Evolutionary conservation across 352 stramenopile species (phyloP).

Genomic region (Lagenidium giganteum): DNA sequence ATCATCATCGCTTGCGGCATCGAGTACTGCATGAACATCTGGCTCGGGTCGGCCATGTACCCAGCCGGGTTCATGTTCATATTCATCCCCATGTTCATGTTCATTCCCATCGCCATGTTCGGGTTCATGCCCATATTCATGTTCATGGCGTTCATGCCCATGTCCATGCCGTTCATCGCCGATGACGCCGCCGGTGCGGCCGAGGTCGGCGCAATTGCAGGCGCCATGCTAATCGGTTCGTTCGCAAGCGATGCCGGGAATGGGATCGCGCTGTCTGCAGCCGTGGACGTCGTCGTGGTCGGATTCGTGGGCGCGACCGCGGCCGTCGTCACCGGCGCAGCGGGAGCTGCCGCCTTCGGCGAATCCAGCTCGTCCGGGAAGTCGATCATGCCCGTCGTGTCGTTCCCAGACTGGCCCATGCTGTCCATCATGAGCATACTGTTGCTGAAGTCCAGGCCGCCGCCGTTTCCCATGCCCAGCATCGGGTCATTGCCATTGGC

Average conservation of each 20-base stretch:
- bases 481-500: too few species aligned
- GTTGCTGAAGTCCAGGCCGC: conserved; percentile 40
- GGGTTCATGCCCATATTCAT: conserved; percentile 33
- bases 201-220: too few species aligned
- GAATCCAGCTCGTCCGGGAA: conserved; percentile 76
- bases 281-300: conserved; percentile 21
- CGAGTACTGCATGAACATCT: conserved; percentile 58
- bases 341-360: conserved; percentile 20
- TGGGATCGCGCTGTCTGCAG: conserved; percentile 44
- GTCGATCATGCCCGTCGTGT: conserved; percentile 51
- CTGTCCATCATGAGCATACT: conserved; percentile 53
- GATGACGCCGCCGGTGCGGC: too few species aligned
- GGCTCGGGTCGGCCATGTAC: conserved; percentile 35
- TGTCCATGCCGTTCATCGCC: conserved; percentile 7
- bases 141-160: conserved; percentile 12
- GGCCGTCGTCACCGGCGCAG: conserved; percentile 16
- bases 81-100: conserved; percentile 39
- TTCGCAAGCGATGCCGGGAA: conserved; percentile 49
- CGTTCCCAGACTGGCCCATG: conserved; percentile 17
- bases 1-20: conserved; percentile 63
- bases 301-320: conserved; percentile 19
- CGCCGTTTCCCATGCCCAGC: conserved; percentile 14
- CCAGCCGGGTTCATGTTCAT: conserved; percentile 30
- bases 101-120: conserved; percentile 14
- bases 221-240: conserved; percentile 31